Evolutionary conservation across 768 basidiomycete genomes (phyloP).

Genomic region (Botryobasidium botryosum): DNA sequence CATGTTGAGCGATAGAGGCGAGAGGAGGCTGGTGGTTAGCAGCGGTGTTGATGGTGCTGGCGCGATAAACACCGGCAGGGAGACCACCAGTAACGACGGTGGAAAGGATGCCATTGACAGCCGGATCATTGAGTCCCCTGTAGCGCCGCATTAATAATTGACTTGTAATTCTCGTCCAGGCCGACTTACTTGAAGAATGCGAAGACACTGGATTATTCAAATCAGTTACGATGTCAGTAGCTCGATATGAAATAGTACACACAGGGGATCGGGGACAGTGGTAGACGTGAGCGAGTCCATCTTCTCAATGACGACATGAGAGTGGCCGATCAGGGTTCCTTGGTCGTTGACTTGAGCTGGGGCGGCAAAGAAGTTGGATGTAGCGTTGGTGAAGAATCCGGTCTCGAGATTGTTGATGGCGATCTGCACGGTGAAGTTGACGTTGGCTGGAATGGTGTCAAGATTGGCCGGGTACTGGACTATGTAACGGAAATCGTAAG

Average conservation of each 20-base stretch:
- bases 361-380: slow-evolving; percentile 16
- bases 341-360: slow-evolving; percentile 17
- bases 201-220: too few relatives aligned
- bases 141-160: too few relatives aligned
- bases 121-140: slow-evolving; percentile 14
- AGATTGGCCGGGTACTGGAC: too few relatives aligned
- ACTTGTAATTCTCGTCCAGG: too few relatives aligned
- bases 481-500: too few relatives aligned
- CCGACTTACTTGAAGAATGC: slow-evolving; percentile 18
- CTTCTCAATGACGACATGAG: slow-evolving; percentile 21
- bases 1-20: slow-evolving; percentile 16
- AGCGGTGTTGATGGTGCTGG: slow-evolving; percentile 10
- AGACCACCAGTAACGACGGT: slow-evolving; percentile 21
- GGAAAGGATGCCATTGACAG: slow-evolving; percentile 18
- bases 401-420: slow-evolving; percentile 12
- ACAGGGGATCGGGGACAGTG: slow-evolving; percentile 16
- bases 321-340: slow-evolving; percentile 21
- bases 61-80: slow-evolving; percentile 19
- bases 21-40: slow-evolving; percentile 17
- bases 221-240: too few relatives aligned
- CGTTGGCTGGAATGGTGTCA: too few relatives aligned
- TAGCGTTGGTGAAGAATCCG: slow-evolving; percentile 21
- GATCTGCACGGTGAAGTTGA: slow-evolving; percentile 17
- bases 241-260: too few relatives aligned
- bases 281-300: slow-evolving; percentile 18